Evolutionary conservation across 257 asterid species (phyloP).

Genomic region (Echium plantagineum): DNA sequence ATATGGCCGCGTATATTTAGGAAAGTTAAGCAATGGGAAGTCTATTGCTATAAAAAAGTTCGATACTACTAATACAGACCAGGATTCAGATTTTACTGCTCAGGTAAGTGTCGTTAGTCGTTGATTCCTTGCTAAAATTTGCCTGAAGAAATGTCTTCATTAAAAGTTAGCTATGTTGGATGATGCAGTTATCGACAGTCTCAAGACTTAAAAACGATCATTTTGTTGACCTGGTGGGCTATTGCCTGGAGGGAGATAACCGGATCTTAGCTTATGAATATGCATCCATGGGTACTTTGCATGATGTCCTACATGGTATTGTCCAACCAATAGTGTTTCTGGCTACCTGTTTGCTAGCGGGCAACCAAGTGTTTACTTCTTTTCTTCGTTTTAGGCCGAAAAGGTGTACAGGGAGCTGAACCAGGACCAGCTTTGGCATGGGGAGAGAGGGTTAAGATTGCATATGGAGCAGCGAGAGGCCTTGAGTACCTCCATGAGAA

Average conservation of each 20-base stretch:
- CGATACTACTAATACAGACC: conserved; percentile 53
- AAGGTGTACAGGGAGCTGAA: conserved; percentile 94
- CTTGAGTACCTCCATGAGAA: conserved; percentile 84
- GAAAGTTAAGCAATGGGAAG: conserved; percentile 40
- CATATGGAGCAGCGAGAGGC: conserved; percentile 86
- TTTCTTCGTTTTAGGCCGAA: conserved; percentile 37
- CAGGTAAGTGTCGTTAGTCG: conserved; percentile 30
- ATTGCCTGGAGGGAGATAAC: conserved; percentile 60
- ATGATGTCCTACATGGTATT: conserved; percentile 74
- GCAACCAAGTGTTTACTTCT: neutral
- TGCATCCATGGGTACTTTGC: conserved; percentile 75
- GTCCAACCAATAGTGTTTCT: neutral
- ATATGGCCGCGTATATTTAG: conserved; percentile 57
- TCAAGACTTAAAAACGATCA: conserved; percentile 75
- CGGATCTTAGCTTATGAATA: conserved; percentile 60
- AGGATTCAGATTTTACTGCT: conserved; percentile 48
- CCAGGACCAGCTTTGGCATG: conserved; percentile 84
- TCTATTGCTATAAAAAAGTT: conserved; percentile 62
- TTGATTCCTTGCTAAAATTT: neutral
- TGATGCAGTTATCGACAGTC: conserved; percentile 51
- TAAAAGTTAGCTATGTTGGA: neutral
- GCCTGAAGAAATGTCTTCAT: neutral
- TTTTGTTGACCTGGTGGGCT: conserved; percentile 60
- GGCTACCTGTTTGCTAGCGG: neutral
- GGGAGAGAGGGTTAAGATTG: conserved; percentile 81